Conservation (phyloP, 208 protist species). For the Trypanosoma mega region DNA sequence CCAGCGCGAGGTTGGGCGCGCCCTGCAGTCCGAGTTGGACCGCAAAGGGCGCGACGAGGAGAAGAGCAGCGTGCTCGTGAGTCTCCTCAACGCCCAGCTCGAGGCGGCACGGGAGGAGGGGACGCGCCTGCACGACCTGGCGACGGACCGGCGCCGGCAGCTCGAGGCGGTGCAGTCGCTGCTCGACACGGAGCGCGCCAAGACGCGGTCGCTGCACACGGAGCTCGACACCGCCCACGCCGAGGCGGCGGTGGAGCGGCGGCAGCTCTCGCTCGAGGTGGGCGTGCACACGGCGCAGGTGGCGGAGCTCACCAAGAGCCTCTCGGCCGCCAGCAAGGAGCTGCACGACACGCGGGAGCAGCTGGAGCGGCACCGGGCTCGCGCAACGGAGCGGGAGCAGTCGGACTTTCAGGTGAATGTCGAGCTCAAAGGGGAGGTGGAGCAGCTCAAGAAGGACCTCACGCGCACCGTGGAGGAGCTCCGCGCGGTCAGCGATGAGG, state of each 20-base stretch:
- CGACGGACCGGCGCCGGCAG: constrained; percentile 41
- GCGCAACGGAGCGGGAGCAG: constrained; percentile 62
- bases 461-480: constrained; percentile 46
- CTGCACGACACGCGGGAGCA: constrained; percentile 39
- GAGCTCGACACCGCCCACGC: constrained; percentile 48
- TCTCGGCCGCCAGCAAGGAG: constrained; percentile 34
- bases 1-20: constrained; percentile 54
- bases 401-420: constrained; percentile 74
- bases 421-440: constrained; percentile 65
- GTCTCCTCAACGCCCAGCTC: constrained; percentile 83
- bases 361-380: constrained; percentile 19
- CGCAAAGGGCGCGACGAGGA: constrained; percentile 75
- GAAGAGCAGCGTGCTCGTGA: constrained; percentile 81
- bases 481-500: constrained; percentile 42
- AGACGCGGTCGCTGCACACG: constrained; percentile 35
- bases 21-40: constrained; percentile 60
- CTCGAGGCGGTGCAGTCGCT: constrained; percentile 46
- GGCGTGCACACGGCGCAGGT: constrained; percentile 70
- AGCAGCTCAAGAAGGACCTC: constrained; percentile 72
- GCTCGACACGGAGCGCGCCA: constrained; percentile 49
- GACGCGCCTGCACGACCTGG: constrained; percentile 57
- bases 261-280: constrained; percentile 73
- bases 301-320: constrained; percentile 49
- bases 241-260: constrained; percentile 59
- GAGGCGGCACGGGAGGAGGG: constrained; percentile 77